Evolutionary conservation across 306 rosid species (phyloP), one percentile per base, ranked within the genome.

Genomic region (Sicyos baderoa): DNA sequence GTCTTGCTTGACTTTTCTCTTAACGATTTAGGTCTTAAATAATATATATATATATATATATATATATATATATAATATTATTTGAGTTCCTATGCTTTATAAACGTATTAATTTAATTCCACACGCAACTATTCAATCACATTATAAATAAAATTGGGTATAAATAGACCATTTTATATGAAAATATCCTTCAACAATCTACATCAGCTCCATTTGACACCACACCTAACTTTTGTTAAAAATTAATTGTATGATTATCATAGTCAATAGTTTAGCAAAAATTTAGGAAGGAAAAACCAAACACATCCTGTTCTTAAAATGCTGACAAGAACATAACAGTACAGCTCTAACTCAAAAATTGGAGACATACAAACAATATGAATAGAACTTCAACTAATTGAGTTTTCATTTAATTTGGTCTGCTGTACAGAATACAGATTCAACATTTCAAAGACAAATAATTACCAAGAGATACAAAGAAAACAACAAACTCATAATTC

Each of bases 371-470:
- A 25, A 23, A 12, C 65, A 59, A 13, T 18, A 29, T 27, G 9
- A 59, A 59, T 29, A 59, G 42, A 59, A 29, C 6, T 27, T 58
- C 7, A 1, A 58, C 32, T 58, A 27, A 27, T 15, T 29, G 13
- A 60, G 48, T 32, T 60, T 32, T 0, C 66, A 59, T 59, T 59
- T 16, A 29, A 58, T 15, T 6, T 27, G 19, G 64, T 58, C 35
- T 58, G 2, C 64, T 59, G 47, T 59, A 59, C 66, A 59, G 4
- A 8, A 60, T 60, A 32, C 42, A 60, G 65, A 60, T 60, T 60
- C 23, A 29, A 60, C 66, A 9, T 60, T 7, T 29, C 17, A n/a
- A 0, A 58, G 8, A 14, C 64, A 58, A 58, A 58, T 37, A 58
- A 57, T 12, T 57, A 57, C 40, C 13, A 13, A 57, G 11, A 22